Conservation (phyloP, 805 yeast species). For the Cyberlindnera suaveolens region DNA sequence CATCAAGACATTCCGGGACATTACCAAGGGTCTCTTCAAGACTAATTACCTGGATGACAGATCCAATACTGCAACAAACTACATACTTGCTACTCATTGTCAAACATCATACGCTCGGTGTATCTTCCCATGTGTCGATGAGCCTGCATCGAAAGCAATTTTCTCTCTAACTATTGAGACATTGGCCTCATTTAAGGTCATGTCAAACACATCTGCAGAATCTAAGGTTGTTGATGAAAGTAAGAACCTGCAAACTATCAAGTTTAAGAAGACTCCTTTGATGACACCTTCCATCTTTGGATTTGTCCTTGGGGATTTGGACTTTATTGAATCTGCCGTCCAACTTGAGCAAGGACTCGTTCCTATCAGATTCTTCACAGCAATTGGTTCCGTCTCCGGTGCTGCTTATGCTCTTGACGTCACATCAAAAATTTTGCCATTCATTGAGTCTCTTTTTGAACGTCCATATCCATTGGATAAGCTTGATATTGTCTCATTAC, state of each 20-base stretch:
- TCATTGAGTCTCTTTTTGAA: constrained; percentile 39
- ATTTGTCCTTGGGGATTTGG: constrained; percentile 64
- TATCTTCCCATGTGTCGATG: constrained; percentile 69
- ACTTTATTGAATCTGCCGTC: constrained; percentile 36
- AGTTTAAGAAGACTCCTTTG: constrained; percentile 48
- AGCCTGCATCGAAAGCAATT: constrained; percentile 46
- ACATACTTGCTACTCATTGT: constrained; percentile 60
- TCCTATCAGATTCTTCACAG: constrained; percentile 51
- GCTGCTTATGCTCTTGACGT: constrained; percentile 47
- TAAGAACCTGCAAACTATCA: constrained; percentile 26
- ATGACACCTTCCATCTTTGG: constrained; percentile 63
- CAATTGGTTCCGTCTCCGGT: constrained; percentile 41
- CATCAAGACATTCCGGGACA: constrained; percentile 39
- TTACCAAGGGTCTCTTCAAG: constrained; percentile 61
- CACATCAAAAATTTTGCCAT: constrained; percentile 41
- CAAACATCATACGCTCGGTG: constrained; percentile 61
- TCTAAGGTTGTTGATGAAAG: constrained; percentile 21
- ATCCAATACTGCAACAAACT: constrained; percentile 43
- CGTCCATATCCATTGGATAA: constrained; percentile 51
- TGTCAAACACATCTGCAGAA: constrained; percentile 42
- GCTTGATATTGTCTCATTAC: constrained; percentile 62
- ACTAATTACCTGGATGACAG: constrained; percentile 52
- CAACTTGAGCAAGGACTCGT: constrained; percentile 23
- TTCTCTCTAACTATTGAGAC: constrained; percentile 46
- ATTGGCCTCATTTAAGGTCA: constrained; percentile 36